Base-by-base conservation (phyloP, 1,139 yeast species). In the Hyphopichia wangnamkhiaoensis region DNA sequence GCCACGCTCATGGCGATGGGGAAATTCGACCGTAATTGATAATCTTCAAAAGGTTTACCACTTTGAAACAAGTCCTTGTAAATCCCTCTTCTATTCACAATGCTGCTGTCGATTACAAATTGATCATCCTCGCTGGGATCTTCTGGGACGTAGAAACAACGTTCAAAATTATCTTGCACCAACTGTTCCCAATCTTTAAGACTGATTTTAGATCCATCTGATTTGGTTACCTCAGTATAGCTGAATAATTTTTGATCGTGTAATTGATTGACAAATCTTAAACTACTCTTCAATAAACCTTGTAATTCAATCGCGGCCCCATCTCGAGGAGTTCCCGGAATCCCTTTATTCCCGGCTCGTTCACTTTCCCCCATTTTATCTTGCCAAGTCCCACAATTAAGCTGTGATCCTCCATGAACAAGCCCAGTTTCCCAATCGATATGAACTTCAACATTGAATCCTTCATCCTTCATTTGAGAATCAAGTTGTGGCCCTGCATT, bases 331-430 rank as follows among this genome's bases (percentile, higher is more conserved):
- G 98, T 93, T 2, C 98, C 98, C 1, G 98, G 98, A 30, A 79
- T 71, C 13, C 98, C 98, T 54, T 83, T 85, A 44, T 82, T 84
- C 1, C 87, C 85, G 0, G 98, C 97, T 43, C 64, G 70, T 37
- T 65, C 80, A 56, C 96, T 87, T 65, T 93, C 98, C 16, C 98
- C 98, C 98, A 93, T 93, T 67, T 93, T 93, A 64, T 93, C 98
- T 97, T 91, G 93, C 98, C 98, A 93, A 0, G 98, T 93, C 17
- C 98, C 98, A 68, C 98, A 93, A 56, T 93, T 93, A 60, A 67
- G 79, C 59, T 86, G 95, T 39, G 88, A 87, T 1, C 98, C 98
- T 34, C 98, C 98, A 61, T 82, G 86, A 5, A 91, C 71, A 34
- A 93, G 67, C 0, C 98, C 98, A 19, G 86, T 90, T 0, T 68